Base-by-base conservation (phyloP, 805 yeast genomes). In the Myxozyma geophila region DNA sequence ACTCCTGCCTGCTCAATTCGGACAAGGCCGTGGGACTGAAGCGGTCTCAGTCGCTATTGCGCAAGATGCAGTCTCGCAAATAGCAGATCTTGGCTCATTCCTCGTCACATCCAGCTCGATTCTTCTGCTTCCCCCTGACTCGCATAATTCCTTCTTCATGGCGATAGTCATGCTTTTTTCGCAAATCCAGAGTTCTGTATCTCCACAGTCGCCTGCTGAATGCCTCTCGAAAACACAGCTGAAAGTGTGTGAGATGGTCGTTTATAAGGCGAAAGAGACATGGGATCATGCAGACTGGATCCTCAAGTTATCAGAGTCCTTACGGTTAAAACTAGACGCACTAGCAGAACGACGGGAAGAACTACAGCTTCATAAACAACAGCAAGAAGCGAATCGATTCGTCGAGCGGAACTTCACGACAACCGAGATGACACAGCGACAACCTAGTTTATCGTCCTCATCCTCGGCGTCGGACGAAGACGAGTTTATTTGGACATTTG, bases 281-380 rank as follows among this genome's bases (percentile, higher is more conserved):
- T 66, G 70, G 70, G 68, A 66, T n/a, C 70, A 66, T 62, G 68
- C 68, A 0, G 64, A 50, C 17, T 66, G 67, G 63, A 55, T 65
- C 10, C 46, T 65, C 7, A 64, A 63, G 7, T 41, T 64, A 9
- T 50, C 67, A 15, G 63, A 62, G 35, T 53, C 55, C 7, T 35
- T 64, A 23, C 46, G 58, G 4, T 46, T 13, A 13, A 57, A 50
- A 35, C 50, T 62, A 10, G 66, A 58, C 21, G 48, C 58, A 2
- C 33, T 51, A 33, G 54, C 54, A 5, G 46, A 51, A 21, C n/a
- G 21, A 33, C 7, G 35, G 28, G 28, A 17, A 39, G 36, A n/a
- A 19, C 23, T 37, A 5, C 17, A 35, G 9, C 53, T 17, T 37
- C 39, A 28, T n/a, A 5, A 40, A 39, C 9, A 51, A 37, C 46